Conservation (phyloP, 371 early-diverging fungal species). For the Dichotomocladium elegans region DNA sequence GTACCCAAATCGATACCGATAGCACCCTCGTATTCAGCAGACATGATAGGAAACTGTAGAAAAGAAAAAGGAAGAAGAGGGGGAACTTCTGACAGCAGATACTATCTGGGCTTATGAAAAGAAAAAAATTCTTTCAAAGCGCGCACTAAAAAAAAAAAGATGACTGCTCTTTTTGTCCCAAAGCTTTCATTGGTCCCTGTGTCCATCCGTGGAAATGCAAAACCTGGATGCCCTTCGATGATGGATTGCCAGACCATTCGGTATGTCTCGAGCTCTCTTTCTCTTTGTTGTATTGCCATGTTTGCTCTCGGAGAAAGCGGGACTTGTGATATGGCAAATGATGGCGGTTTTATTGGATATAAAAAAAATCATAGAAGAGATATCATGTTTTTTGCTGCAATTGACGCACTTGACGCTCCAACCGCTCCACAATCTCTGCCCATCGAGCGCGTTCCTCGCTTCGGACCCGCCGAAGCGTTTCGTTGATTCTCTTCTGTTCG, state of each 20-base stretch:
- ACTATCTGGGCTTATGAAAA: neutral
- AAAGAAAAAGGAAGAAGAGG: slow-evolving; percentile 13
- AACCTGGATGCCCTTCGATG: no score
- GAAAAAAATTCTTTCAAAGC: slow-evolving; percentile 4
- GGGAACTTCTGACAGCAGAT: slow-evolving; percentile 5
- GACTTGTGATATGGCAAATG: no score
- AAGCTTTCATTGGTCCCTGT: no score
- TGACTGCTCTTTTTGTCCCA: neutral
- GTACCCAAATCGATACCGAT: slow-evolving; percentile 99
- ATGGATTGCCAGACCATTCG: no score
- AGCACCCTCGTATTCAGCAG: slow-evolving; percentile 68
- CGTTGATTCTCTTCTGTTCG: neutral
- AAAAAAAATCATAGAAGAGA: no score
- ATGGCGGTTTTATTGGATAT: no score
- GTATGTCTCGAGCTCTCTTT: no score
- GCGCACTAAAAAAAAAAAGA: neutral
- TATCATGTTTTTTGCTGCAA: no score
- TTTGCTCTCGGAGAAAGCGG: no score
- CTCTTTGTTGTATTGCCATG: no score
- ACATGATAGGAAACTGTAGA: slow-evolving; percentile 34
- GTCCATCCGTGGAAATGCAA: no score
- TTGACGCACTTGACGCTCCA: slow-evolving; percentile 1
- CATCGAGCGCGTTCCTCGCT: slow-evolving; percentile 1
- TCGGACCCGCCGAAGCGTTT: slow-evolving; percentile 1
- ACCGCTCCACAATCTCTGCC: neutral